Conservation (phyloP, 1,284 basidiomycete genomes). For the Pisolithus thermaeus region DNA sequence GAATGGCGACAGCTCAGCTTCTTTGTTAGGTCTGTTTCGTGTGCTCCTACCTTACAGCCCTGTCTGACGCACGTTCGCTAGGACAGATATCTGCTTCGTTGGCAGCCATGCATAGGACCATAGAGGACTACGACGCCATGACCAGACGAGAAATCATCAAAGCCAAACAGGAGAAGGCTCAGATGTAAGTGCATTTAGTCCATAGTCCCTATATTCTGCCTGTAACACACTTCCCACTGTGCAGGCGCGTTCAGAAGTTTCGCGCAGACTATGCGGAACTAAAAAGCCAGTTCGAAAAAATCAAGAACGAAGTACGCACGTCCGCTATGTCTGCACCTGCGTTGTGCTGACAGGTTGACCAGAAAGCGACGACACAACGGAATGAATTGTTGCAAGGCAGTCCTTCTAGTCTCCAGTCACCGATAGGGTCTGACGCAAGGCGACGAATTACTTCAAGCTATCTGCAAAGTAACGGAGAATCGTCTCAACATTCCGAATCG, state of each 20-base stretch:
- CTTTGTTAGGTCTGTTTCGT: conserved; percentile 63
- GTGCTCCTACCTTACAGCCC: neutral
- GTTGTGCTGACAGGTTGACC: conserved; percentile 3
- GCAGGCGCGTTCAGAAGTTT: conserved; percentile 80
- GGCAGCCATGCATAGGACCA: conserved; percentile 85
- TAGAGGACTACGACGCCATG: conserved; percentile 96
- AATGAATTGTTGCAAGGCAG: conserved; percentile 52
- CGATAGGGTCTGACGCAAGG: conserved; percentile 45
- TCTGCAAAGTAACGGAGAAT: conserved; percentile 22
- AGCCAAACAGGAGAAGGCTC: conserved; percentile 90
- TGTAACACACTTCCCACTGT: neutral
- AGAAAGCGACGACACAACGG: conserved; percentile 56
- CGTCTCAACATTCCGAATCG: conserved; percentile 57
- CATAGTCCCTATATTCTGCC: neutral
- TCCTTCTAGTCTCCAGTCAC: conserved; percentile 43
- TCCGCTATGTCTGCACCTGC: neutral
- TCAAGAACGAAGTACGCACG: conserved; percentile 48
- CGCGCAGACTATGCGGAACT: conserved; percentile 70
- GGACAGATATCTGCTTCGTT: conserved; percentile 94
- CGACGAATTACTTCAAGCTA: conserved; percentile 48
- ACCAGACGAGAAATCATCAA: conserved; percentile 91
- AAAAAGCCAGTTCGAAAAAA: conserved; percentile 60
- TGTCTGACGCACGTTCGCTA: conserved; percentile 32
- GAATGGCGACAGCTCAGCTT: conserved; percentile 73
- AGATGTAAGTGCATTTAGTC: conserved; percentile 53